A percentile compares a stretch with the other conserved stretches of the same genome.
Conservation (phyloP, 495 filamentous ascomycete species). For the Evernia prunastri region DNA sequence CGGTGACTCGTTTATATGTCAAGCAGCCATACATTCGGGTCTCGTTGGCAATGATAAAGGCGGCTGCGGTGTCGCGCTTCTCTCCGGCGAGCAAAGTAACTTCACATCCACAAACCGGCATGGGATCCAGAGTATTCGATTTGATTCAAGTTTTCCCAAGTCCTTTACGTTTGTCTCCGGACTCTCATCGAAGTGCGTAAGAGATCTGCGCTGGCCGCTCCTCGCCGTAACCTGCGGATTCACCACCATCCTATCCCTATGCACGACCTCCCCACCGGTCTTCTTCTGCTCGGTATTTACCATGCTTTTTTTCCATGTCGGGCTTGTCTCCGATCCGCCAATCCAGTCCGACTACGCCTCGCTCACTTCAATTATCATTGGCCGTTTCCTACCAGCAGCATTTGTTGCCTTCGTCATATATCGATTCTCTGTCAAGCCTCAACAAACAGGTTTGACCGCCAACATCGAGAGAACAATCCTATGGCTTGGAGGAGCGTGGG, state of each 20-base stretch:
- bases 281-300: constrained; percentile 68
- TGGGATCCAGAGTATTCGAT: constrained; percentile 60
- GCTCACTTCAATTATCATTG: constrained; percentile 63
- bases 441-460: constrained; percentile 52
- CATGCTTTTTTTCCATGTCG: constrained; percentile 71
- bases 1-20: constrained; percentile 78
- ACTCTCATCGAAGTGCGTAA: constrained; percentile 41
- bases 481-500: constrained; percentile 68
- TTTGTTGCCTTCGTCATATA: constrained; percentile 72
- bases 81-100: constrained; percentile 59
- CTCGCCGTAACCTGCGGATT: constrained; percentile 67
- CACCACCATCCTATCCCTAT: constrained; percentile 58
- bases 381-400: constrained; percentile 68
- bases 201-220: constrained; percentile 66
- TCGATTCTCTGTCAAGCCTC: constrained; percentile 52
- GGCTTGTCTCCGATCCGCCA: constrained; percentile 71
- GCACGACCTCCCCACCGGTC: constrained; percentile 58
- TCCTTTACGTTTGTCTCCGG: constrained; percentile 57
- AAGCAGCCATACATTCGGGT: constrained; percentile 73
- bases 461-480: constrained; percentile 62
- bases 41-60: constrained; percentile 59
- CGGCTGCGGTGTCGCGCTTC: constrained; percentile 66
- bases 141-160: constrained; percentile 72
- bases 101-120: constrained; percentile 54
- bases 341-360: constrained; percentile 45